These are phyloP conservation scores for Phytophthora vignae DNA, from an alignment of 352 stramenopile genomes.

Conservation along the genomic window DNA sequence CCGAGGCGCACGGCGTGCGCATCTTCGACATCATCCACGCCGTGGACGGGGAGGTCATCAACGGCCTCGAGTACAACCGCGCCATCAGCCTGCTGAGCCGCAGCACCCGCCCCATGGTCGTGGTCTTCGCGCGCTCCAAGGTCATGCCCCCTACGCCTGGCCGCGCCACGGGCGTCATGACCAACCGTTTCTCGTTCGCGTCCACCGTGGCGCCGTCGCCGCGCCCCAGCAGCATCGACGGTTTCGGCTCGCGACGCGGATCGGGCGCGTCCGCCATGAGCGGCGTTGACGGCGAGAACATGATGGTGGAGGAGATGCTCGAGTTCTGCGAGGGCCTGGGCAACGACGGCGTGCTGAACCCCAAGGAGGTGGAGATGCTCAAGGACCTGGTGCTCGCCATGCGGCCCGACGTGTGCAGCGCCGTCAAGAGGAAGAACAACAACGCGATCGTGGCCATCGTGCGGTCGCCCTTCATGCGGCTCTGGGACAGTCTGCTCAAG, in stretches of 20 bases:
- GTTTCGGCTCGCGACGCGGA: constrained; percentile 47
- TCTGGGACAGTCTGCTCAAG: constrained; percentile 87
- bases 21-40: constrained; percentile 84
- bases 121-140: constrained; percentile 83
- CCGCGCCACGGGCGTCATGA: constrained; percentile 53
- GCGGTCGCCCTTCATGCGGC: constrained; percentile 82
- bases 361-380: constrained; percentile 75
- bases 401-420: constrained; percentile 76
- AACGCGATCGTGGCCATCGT: constrained; percentile 87
- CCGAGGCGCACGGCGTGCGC: constrained; percentile 82
- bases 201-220: constrained; percentile 77
- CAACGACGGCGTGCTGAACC: constrained; percentile 57
- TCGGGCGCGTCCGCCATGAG: constrained; percentile 58
- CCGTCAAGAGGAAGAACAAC: constrained; percentile 83
- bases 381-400: constrained; percentile 84
- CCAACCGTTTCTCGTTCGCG: constrained; percentile 76
- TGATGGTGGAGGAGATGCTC: constrained; percentile 87
- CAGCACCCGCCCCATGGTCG: constrained; percentile 71
- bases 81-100: constrained; percentile 82
- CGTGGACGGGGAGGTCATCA: constrained; percentile 80
- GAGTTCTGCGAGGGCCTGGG: constrained; percentile 82
- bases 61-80: constrained; percentile 83
- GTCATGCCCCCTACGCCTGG: constrained; percentile 64
- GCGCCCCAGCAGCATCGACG: constrained; percentile 41
- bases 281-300: constrained; percentile 61